phyloP scores from a whole-genome alignment of 306 rosid species.

The Sindora glabra region DNA sequence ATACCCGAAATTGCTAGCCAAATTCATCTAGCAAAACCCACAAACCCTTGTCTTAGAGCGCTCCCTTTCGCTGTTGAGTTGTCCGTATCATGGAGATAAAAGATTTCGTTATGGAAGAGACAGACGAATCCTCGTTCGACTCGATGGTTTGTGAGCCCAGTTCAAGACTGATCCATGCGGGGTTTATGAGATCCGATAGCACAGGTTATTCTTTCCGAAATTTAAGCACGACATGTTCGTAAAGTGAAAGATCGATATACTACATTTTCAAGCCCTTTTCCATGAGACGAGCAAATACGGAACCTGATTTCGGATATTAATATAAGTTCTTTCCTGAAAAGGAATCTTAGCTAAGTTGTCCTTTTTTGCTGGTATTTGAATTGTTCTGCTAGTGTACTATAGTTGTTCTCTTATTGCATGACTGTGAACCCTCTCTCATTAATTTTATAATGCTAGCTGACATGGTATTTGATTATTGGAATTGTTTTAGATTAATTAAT shows the following conservation, averaged over 20 bases:
- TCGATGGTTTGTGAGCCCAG: slow-evolving; percentile 50
- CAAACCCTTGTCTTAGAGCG: no score
- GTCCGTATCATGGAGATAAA: no score
- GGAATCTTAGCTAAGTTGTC: not conserved
- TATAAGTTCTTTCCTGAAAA: not conserved
- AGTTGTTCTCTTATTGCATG: no score
- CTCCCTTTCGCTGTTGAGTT: no score
- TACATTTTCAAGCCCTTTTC: not conserved
- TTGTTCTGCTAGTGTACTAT: no score
- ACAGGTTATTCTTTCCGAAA: slow-evolving; percentile 35
- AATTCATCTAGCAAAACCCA: no score
- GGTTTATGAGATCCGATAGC: slow-evolving; percentile 46
- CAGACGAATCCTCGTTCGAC: slow-evolving; percentile 30
- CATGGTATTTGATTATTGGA: no score
- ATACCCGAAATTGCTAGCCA: no score
- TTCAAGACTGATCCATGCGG: slow-evolving; percentile 47
- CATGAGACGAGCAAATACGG: not conserved
- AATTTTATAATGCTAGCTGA: no score
- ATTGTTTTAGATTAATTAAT: no score
- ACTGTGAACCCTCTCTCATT: no score
- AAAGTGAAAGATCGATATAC: not conserved
- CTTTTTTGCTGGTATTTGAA: not conserved
- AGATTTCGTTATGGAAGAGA: slow-evolving; percentile 31
- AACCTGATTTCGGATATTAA: not conserved
- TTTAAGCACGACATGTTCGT: not conserved